Conservation (phyloP, 192 early-diverging fungal species). For the Linderina pennispora region DNA sequence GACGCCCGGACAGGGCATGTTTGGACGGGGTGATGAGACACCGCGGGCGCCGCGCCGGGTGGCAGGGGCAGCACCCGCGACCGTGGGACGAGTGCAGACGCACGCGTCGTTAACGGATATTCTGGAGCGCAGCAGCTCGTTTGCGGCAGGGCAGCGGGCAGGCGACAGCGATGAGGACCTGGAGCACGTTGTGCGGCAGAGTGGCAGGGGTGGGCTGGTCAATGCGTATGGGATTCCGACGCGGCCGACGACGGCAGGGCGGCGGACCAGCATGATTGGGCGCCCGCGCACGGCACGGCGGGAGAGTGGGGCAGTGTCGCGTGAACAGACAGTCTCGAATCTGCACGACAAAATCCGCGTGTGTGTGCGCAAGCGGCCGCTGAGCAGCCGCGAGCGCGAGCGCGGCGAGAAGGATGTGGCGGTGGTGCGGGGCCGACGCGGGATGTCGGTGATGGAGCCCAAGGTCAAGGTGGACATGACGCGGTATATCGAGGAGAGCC, state of each 20-base stretch:
- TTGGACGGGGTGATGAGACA: no score
- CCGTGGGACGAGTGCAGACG: background rate
- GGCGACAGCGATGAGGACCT: constrained; percentile 34
- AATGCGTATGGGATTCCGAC: constrained; percentile 35
- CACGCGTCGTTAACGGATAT: constrained; percentile 21
- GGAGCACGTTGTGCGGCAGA: constrained; percentile 39
- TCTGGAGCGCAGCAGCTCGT: constrained; percentile 23
- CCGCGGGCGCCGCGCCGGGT: no score
- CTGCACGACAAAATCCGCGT: constrained; percentile 84
- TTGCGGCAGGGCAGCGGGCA: constrained; percentile 10
- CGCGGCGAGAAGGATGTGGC: constrained; percentile 84
- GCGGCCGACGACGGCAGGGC: constrained; percentile 22
- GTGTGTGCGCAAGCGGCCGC: constrained; percentile 92
- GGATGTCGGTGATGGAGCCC: constrained; percentile 85
- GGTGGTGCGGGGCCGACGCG: constrained; percentile 55
- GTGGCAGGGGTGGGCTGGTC: constrained; percentile 26
- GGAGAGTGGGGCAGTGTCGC: constrained; percentile 9
- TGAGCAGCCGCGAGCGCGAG: constrained; percentile 82
- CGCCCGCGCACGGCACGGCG: constrained; percentile 22
- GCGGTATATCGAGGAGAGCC: constrained; percentile 90
- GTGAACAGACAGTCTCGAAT: constrained; percentile 18
- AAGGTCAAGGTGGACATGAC: constrained; percentile 97
- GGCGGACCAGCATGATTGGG: constrained; percentile 27
- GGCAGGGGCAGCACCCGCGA: background rate
- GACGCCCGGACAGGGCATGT: no score